Conservation (phyloP, 2,329 filamentous ascomycete genomes). For the Fusarium sp. region DNA sequence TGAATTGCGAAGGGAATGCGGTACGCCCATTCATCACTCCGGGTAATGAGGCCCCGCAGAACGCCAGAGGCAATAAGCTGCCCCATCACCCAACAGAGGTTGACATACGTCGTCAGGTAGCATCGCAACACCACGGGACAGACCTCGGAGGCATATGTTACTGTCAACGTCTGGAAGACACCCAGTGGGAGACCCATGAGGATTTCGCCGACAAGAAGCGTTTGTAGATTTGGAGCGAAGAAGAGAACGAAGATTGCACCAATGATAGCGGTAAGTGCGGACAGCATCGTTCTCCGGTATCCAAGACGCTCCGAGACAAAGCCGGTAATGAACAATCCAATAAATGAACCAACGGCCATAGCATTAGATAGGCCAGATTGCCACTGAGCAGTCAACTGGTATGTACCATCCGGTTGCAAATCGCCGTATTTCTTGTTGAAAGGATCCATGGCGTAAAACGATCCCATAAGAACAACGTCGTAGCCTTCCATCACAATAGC, state of each 20-base stretch:
- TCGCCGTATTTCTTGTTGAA: slow-evolving; percentile 39
- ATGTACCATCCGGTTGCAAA: slow-evolving; percentile 24
- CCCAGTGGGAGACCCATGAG: neutral
- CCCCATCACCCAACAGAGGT: neutral
- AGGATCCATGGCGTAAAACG: slow-evolving; percentile 35
- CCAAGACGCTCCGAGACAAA: slow-evolving; percentile 33
- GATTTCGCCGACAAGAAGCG: slow-evolving; percentile 16
- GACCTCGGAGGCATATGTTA: too few relatives aligned
- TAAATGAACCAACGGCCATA: slow-evolving; percentile 29
- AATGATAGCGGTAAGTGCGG: slow-evolving; percentile 52
- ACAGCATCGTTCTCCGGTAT: slow-evolving; percentile 64
- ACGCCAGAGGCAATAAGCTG: neutral
- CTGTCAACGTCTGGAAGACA: neutral
- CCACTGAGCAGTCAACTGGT: slow-evolving; percentile 35
- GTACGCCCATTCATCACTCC: neutral
- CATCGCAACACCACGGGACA: neutral
- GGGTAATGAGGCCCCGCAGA: neutral
- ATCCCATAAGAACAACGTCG: slow-evolving; percentile 37
- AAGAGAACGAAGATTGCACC: slow-evolving; percentile 41
- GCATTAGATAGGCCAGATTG: slow-evolving; percentile 34
- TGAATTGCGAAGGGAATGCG: neutral
- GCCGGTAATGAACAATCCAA: slow-evolving; percentile 37
- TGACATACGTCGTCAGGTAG: neutral
- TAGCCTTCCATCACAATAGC: slow-evolving; percentile 43
- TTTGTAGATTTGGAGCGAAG: slow-evolving; percentile 31